Conservation (phyloP, 257 asterid species). For the Plantago elongata region DNA sequence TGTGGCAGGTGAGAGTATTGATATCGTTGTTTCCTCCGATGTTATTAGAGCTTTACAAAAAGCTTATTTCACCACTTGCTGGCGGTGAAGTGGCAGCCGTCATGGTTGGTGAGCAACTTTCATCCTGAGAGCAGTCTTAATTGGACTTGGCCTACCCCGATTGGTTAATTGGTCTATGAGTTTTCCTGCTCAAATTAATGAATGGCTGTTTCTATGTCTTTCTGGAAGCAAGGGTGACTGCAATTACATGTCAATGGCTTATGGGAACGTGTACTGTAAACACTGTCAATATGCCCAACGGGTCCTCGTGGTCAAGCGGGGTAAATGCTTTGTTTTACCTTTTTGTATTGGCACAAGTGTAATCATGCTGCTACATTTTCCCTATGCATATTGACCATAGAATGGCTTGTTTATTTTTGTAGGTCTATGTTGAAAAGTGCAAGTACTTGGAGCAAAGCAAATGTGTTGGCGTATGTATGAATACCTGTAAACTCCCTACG, state of each 20-base stretch:
- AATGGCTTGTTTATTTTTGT: conserved; percentile 16
- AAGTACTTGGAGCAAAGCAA: conserved; percentile 92
- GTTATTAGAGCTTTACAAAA: conserved; percentile 57
- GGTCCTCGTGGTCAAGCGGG: conserved; percentile 70
- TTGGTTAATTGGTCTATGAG: not conserved
- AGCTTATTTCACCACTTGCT: conserved; percentile 59
- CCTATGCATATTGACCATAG: not conserved
- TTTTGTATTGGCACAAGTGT: not conserved
- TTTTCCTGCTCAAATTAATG: conserved; percentile 9
- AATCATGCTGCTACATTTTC: conserved; percentile 3
- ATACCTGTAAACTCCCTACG: conserved; percentile 89
- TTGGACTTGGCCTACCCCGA: not conserved
- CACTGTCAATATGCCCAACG: conserved; percentile 59
- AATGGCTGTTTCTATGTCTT: conserved; percentile 19
- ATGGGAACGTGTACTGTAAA: conserved; percentile 80
- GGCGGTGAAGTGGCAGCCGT: conserved; percentile 67
- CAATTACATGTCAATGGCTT: conserved; percentile 80
- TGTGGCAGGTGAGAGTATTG: conserved; percentile 55
- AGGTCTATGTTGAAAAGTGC: conserved; percentile 87
- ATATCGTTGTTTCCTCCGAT: conserved; percentile 64
- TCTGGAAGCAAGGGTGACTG: conserved; percentile 84
- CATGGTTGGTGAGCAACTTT: conserved; percentile 71
- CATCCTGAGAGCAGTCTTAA: not conserved
- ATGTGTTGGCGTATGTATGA: conserved; percentile 77
- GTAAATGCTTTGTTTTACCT: conserved; percentile 31